Base-by-base conservation (phyloP, 2,329 filamentous ascomycete species). In the Aphanoascus verrucosus region DNA sequence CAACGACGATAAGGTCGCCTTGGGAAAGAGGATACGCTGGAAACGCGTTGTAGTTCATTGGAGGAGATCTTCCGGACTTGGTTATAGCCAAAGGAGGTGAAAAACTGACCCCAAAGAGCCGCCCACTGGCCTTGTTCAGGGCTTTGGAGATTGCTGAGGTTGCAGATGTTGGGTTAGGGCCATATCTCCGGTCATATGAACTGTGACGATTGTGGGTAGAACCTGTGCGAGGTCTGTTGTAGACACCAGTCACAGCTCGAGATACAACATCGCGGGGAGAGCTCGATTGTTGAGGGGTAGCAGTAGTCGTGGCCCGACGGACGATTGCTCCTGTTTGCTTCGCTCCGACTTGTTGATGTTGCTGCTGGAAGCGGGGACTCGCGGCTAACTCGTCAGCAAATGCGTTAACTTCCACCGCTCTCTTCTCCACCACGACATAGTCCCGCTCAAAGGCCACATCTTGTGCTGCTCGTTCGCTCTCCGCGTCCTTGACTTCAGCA, bases 371-470 rank as follows among this genome's bases (percentile, higher is more conserved):
- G 48, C 82, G 82, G 46, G 86, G 86, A 63, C 86, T 91, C 50
- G 89, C 86, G 43, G 88, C 90, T 65, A 98, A 75, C 69, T 97
- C 91, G 68, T 98, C 93, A 19, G 93, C 93, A 63, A 98, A 85
- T 2, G 93, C 93, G 67, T 98, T 97, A 49, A 98, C 91, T 68
- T 97, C 91, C 9, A 98, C 90, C 17, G 89, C 86, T 59, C 85
- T 83, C 73, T 96, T 95, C 72, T 98, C 93, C 11, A 98, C 88
- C 23, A 97, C 77, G 17, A 98, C 91, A 63, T 97, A 98, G 60
- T 97, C 93, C 59, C 91, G 82, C 65, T 95, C 90, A 61, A 94
- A 86, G 1, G 86, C 86, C 47, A 94, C 83, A 59, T 97, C 91
- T 62, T 94, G 87, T 2, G 87, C 88, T 2, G 84, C 85, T 44